Percentiles rank a stretch among this genome's conserved stretches.
Evolutionary conservation across 176 grass and related monocot genomes (phyloP).

Genomic region (Themeda triandra): DNA sequence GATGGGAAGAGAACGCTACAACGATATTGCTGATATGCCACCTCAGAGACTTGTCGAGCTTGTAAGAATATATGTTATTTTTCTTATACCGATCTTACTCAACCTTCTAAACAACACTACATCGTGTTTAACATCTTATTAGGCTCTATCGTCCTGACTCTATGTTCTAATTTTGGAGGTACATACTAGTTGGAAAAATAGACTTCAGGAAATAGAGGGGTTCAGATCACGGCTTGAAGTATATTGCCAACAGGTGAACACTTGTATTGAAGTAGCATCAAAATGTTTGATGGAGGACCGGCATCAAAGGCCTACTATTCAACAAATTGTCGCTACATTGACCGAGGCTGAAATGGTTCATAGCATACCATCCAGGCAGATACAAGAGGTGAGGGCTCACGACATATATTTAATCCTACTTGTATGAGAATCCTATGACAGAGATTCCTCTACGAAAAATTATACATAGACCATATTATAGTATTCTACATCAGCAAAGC

Average conservation of each 20-base stretch:
- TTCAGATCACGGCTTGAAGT: background rate
- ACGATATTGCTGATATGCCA: background rate
- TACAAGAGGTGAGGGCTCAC: too few species aligned
- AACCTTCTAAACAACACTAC: too few species aligned
- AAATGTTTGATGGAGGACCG: background rate
- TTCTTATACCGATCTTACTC: too few species aligned
- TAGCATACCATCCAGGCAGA: too few species aligned
- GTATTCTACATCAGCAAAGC: too few species aligned
- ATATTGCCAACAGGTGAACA: background rate
- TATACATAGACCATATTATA: too few species aligned
- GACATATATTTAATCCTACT: too few species aligned
- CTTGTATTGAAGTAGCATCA: background rate
- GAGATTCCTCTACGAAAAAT: too few species aligned
- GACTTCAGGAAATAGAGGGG: background rate
- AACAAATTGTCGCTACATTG: background rate
- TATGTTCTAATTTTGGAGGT: background rate
- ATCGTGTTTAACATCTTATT: too few species aligned
- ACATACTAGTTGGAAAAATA: conserved; percentile 21
- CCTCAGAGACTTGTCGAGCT: background rate
- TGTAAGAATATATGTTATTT: background rate
- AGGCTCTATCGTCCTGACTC: background rate
- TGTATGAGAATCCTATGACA: too few species aligned
- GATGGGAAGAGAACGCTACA: background rate
- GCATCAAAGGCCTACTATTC: background rate
- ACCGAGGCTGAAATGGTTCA: background rate